phyloP scores from a whole-genome alignment of 441 rosid genomes.

The Pelargonium australe region DNA sequence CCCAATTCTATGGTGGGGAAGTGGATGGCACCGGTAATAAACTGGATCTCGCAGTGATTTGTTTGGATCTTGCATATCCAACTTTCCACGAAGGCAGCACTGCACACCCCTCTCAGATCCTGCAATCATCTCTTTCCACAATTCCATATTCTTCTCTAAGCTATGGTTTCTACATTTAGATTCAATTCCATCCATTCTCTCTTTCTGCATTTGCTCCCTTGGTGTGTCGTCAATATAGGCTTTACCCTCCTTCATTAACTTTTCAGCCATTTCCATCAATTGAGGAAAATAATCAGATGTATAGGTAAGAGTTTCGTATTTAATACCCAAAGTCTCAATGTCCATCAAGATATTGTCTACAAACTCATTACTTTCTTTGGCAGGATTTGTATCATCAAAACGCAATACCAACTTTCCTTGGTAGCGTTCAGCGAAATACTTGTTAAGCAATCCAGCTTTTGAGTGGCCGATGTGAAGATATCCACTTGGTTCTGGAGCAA shows the following conservation, averaged over 20 bases:
- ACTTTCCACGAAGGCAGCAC: conserved; percentile 87
- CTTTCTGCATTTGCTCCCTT: conserved; percentile 58
- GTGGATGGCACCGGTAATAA: conserved; percentile 82
- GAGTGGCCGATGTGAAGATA: conserved; percentile 92
- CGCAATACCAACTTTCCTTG: conserved; percentile 57
- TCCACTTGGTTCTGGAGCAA: conserved; percentile 95
- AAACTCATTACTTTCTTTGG: conserved; percentile 27
- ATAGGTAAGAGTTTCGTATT: conserved; percentile 60
- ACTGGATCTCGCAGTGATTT: conserved; percentile 93
- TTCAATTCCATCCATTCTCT: conserved; percentile 88
- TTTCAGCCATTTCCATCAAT: conserved; percentile 76
- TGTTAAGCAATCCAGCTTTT: conserved; percentile 80
- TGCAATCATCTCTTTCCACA: conserved; percentile 80
- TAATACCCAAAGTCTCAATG: conserved; percentile 72
- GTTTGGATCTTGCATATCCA: conserved; percentile 92
- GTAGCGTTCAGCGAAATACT: conserved; percentile 77
- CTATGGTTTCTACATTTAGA: conserved; percentile 63
- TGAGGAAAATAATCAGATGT: conserved; percentile 83
- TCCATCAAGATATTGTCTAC: conserved; percentile 64
- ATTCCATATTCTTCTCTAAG: conserved; percentile 50
- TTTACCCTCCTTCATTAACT: conserved; percentile 56
- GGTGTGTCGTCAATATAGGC: conserved; percentile 55
- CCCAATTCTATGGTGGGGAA: conserved; percentile 85
- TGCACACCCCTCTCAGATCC: conserved; percentile 73
- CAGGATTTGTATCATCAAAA: conserved; percentile 30